These are phyloP conservation scores for Globisporangium nodosum DNA, from an alignment of 352 stramenopile genomes.

Conservation along the genomic window DNA sequence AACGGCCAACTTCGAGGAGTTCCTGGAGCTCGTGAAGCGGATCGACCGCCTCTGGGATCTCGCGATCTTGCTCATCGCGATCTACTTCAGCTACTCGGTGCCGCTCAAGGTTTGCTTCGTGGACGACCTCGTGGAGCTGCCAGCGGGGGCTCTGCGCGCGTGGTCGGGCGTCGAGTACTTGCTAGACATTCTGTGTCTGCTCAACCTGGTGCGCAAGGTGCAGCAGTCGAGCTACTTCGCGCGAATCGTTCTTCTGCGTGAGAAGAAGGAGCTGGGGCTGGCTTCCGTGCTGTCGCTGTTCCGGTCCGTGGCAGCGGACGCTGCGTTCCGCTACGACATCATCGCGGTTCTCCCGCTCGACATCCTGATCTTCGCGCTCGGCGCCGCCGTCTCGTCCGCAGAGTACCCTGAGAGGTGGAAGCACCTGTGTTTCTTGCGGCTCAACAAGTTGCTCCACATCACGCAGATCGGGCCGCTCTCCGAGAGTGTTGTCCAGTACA, in stretches of 20 bases:
- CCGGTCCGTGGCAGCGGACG: conserved; percentile 12
- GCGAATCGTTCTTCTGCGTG: conserved; percentile 1
- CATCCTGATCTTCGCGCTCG: conserved; percentile 23
- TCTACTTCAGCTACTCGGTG: conserved; percentile 37
- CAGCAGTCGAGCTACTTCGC: conserved; percentile 13
- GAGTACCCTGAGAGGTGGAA: conserved; percentile 30
- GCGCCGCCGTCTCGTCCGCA: conserved; percentile 4
- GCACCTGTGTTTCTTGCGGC: conserved; percentile 34
- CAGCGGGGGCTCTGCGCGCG: conserved; percentile 11
- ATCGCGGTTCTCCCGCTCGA: conserved; percentile 47
- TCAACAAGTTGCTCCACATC: conserved; percentile 48
- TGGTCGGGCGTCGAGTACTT: conserved; percentile 55
- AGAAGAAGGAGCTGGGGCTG: neutral
- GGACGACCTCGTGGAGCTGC: conserved; percentile 27
- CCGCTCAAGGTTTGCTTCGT: conserved; percentile 61
- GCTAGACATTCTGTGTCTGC: conserved; percentile 38
- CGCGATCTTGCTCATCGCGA: conserved; percentile 31
- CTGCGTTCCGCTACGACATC: conserved; percentile 31
- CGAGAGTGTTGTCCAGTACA: conserved; percentile 52
- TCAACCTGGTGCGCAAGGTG: conserved; percentile 40
- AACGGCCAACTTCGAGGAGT: conserved; percentile 21
- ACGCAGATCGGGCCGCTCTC: conserved; percentile 31
- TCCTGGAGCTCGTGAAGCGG: conserved; percentile 30
- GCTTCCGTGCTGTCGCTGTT: neutral
- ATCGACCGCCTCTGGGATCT: conserved; percentile 43